phyloP scores from a whole-genome alignment of 225 moss, liverwort and hornwort genomes.

The Takakia lepidozioides region DNA sequence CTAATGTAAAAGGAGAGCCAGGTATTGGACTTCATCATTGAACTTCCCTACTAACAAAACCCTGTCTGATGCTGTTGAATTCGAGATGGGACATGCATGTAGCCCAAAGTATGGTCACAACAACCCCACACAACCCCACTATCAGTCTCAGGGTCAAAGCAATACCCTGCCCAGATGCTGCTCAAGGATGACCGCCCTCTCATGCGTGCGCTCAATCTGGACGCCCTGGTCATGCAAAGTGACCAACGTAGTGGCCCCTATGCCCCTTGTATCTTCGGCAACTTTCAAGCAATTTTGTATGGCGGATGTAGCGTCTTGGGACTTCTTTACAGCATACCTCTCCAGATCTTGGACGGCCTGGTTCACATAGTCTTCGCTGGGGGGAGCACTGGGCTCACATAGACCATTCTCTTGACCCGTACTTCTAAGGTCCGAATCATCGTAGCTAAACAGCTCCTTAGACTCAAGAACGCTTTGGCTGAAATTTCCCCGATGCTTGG shows the following conservation, averaged over 20 bases:
- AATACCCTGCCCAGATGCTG: slow-evolving; percentile 51
- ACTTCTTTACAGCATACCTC: slow-evolving; percentile 41
- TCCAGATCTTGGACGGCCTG: slow-evolving; percentile 52
- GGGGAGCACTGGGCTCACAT: slow-evolving; percentile 3
- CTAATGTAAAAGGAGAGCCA: no score
- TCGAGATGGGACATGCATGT: no score
- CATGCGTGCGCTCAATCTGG: slow-evolving; percentile 52
- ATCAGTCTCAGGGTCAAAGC: no score
- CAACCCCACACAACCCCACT: no score
- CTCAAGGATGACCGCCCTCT: slow-evolving; percentile 47
- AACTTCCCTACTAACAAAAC: no score
- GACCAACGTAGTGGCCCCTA: slow-evolving; percentile 37
- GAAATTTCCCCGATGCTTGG: no score
- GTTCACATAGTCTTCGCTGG: slow-evolving; percentile 40
- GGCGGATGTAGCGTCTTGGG: slow-evolving; percentile 45
- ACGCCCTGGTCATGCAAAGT: slow-evolving; percentile 49
- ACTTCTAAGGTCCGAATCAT: slow-evolving; percentile 18
- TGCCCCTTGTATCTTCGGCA: slow-evolving; percentile 50
- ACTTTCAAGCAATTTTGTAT: slow-evolving; percentile 40
- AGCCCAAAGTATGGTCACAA: neutral
- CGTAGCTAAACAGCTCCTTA: slow-evolving; percentile 40
- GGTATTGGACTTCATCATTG: no score
- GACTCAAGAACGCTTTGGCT: slow-evolving; percentile 11
- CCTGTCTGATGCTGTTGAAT: no score
- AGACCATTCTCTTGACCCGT: neutral